These are phyloP conservation scores for Russula lepida DNA, from an alignment of 768 basidiomycete genomes.

Conservation along the genomic window DNA sequence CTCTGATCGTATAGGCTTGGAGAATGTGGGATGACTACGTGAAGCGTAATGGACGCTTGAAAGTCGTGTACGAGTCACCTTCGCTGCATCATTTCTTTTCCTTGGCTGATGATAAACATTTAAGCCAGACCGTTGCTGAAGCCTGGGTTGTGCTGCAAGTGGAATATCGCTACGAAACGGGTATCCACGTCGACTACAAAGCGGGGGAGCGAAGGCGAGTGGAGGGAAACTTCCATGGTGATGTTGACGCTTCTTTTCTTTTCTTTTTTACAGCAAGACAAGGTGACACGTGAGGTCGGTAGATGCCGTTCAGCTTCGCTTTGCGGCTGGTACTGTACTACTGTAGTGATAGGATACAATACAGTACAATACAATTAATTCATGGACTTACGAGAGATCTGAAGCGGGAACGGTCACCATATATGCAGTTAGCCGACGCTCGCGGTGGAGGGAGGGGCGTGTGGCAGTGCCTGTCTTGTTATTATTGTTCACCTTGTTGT, in stretches of 20 bases:
- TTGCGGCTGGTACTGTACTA: background rate
- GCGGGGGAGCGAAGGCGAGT: slow-evolving; percentile 7
- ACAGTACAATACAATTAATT: background rate
- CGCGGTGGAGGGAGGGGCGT: no score
- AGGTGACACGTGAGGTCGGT: background rate
- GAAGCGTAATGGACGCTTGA: background rate
- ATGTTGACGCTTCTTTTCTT: background rate
- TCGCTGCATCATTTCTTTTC: background rate
- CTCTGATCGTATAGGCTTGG: background rate
- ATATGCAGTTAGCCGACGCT: background rate
- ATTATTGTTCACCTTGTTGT: background rate
- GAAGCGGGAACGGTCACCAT: no score
- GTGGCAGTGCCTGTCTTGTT: background rate
- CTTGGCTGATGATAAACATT: background rate
- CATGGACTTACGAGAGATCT: no score
- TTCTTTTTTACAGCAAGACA: background rate
- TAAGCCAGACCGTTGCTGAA: background rate
- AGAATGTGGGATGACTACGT: slow-evolving; percentile 4
- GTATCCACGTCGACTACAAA: slow-evolving; percentile 1
- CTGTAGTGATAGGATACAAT: no score
- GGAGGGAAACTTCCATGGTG: background rate
- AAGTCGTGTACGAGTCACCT: background rate
- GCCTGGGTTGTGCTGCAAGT: slow-evolving; percentile 9
- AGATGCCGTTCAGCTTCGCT: background rate
- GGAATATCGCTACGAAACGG: background rate